Conservation (phyloP, 208 protist species). For the Spongospora subterranea region DNA sequence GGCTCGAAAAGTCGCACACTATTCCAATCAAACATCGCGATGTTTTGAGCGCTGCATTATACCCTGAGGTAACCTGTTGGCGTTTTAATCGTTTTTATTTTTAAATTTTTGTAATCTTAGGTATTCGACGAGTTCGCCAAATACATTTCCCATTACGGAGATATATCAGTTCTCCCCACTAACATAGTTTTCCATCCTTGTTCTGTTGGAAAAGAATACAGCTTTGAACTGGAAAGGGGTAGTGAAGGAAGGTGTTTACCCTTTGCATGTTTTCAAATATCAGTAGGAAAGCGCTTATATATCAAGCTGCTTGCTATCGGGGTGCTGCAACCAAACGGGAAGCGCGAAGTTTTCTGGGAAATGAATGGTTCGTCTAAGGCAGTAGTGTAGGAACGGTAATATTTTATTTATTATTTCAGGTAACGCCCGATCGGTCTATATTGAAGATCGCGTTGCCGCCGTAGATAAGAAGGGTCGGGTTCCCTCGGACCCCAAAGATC, state of each 20-base stretch:
- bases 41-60: conserved; percentile 56
- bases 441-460: conserved; percentile 66
- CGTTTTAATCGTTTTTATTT: conserved; percentile 74
- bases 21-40: background rate
- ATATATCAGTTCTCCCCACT: conserved; percentile 74
- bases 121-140: conserved; percentile 79
- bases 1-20: background rate
- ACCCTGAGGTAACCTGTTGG: conserved; percentile 65
- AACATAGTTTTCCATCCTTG: conserved; percentile 70
- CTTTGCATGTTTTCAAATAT: background rate
- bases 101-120: conserved; percentile 75
- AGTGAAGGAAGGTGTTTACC: background rate
- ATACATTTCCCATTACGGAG: conserved; percentile 73
- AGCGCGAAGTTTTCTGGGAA: conserved; percentile 75
- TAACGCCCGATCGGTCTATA: conserved; percentile 71
- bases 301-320: conserved; percentile 71
- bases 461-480: background rate
- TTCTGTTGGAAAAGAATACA: conserved; percentile 68
- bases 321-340: conserved; percentile 52
- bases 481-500: conserved; percentile 57
- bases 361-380: conserved; percentile 70
- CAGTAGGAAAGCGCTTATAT: conserved; percentile 69
- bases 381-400: background rate
- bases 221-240: conserved; percentile 73
- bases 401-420: conserved; percentile 17